Evolutionary conservation across 345 rosid species (phyloP), one percentile per base, ranked within the genome.

Genomic region (Eucalyptus rudis): DNA sequence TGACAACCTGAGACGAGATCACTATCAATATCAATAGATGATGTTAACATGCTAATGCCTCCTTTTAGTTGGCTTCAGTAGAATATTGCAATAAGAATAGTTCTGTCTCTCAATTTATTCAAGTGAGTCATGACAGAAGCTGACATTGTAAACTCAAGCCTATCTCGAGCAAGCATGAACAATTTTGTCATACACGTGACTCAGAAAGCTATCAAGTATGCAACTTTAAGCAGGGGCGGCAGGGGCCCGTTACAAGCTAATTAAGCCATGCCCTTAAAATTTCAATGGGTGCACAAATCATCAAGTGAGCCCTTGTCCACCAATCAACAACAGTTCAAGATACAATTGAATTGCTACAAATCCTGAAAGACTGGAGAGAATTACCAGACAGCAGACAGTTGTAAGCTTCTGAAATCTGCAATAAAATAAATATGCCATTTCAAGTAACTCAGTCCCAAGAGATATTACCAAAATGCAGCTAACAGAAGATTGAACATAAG

Each of bases 331-430:
- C 84, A 20, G 84, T 10, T 76, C 84, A 40, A 22, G 50, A 59
- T 52, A 58, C 89, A 71, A 86, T 44, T 31, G 49, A 51, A 45
- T 89, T 62, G 40, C 45, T 9, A 79, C 71, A 36, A 49, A 62
- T 86, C 79, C 22, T 62, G 29, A 52, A 20, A 81, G 89, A 24
- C 84, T n/a, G n/a, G 50, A 49, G 81, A 54, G 86, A 27, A 79
- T 92, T 93, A 95, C 98, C 99, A 49, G 96, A 94, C 56, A 91
- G 94, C 90, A 96, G 91, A 88, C 89, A 94, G 88, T 93, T 87
- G 90, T 93, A 95, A 86, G 97, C 98, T 92, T 95, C 95, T 11
- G 97, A 92, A 89, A 96, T 92, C 98, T 96, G 97, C 89, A 91
- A 33, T 14, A 33, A 64, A 64, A 29, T 1, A 25, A 45, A 13